Conservation (phyloP, 2,329 filamentous ascomycete genomes). For the Penicillium psychrosexuale region DNA sequence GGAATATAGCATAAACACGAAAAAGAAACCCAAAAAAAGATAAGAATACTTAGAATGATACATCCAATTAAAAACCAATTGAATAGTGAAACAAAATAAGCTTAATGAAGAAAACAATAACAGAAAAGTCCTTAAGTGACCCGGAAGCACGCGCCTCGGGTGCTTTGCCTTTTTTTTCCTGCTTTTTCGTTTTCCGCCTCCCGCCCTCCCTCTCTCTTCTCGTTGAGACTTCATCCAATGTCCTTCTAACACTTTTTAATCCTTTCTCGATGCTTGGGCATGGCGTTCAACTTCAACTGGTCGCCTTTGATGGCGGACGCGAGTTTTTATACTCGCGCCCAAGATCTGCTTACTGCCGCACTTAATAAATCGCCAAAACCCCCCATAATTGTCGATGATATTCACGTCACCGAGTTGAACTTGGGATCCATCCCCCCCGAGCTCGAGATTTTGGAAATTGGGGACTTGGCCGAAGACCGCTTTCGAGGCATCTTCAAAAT, state of each 20-base stretch:
- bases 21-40: neutral
- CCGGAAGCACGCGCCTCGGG: slow-evolving; percentile 5
- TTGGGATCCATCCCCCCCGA: slow-evolving; percentile 91
- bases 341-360: slow-evolving; percentile 89
- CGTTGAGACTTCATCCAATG: neutral
- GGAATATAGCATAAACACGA: neutral
- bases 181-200: slow-evolving; percentile 8
- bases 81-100: neutral
- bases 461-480: slow-evolving; percentile 91
- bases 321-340: slow-evolving; percentile 81
- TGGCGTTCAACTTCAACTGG: slow-evolving; percentile 99
- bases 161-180: slow-evolving; percentile 1
- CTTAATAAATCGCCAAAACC: slow-evolving; percentile 98
- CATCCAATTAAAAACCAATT: neutral
- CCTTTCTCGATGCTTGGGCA: slow-evolving; percentile 46
- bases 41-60: neutral
- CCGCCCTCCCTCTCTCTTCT: neutral
- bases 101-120: neutral
- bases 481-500: slow-evolving; percentile 99
- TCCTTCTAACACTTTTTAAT: neutral
- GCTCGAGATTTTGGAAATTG: slow-evolving; percentile 95
- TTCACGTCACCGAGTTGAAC: slow-evolving; percentile 96
- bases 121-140: no score
- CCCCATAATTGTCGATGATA: slow-evolving; percentile 98
- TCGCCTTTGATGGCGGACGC: slow-evolving; percentile 96